Conservation (phyloP, 257 asterid species). For the Solanum medicagineum region DNA sequence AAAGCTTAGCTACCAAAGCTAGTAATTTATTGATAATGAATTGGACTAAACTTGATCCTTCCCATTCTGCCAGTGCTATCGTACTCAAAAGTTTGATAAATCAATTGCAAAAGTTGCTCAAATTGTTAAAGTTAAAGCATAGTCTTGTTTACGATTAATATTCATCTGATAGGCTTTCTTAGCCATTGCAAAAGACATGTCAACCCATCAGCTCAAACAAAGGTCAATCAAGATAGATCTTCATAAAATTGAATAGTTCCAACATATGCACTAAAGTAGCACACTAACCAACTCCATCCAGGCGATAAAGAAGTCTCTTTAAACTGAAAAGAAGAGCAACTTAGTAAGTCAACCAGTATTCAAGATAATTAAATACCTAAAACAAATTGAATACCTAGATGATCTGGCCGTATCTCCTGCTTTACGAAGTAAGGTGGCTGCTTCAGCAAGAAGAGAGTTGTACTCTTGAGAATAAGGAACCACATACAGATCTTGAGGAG, state of each 20-base stretch:
- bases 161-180: background rate
- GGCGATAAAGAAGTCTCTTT: slow-evolving; percentile 80
- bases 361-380: background rate
- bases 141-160: background rate
- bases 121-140: background rate
- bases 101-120: background rate
- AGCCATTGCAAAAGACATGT: background rate
- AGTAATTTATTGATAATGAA: background rate
- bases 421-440: slow-evolving; percentile 59
- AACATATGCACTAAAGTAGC: background rate
- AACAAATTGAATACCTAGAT: slow-evolving; percentile 34
- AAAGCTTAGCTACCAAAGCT: background rate
- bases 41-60: background rate
- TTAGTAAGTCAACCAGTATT: background rate
- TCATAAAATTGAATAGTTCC: background rate
- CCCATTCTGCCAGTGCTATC: background rate
- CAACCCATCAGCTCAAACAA: background rate
- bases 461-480: slow-evolving; percentile 83
- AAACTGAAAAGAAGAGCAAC: slow-evolving; percentile 45
- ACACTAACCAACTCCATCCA: slow-evolving; percentile 96
- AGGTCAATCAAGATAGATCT: background rate
- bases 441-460: slow-evolving; percentile 47
- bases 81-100: background rate
- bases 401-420: slow-evolving; percentile 72
- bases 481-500: slow-evolving; percentile 49